These are phyloP conservation scores for Ascochyta rabiei DNA, from an alignment of 2,329 filamentous ascomycete genomes.

Conservation along the genomic window DNA sequence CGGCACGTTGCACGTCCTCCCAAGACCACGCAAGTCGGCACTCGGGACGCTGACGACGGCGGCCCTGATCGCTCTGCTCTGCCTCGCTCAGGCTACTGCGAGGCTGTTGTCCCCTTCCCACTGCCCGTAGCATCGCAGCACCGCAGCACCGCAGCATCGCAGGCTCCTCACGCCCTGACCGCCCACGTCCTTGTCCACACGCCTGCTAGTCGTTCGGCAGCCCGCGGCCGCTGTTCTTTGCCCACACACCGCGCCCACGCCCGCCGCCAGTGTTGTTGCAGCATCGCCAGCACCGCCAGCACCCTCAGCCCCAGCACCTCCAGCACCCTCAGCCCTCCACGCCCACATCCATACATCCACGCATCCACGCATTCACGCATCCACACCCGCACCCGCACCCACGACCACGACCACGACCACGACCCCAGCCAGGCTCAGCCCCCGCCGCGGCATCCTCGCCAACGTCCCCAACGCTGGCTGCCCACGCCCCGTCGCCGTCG, in stretches of 20 bases:
- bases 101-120: constrained; percentile 8
- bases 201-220: neutral
- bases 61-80: neutral
- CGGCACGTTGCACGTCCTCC: constrained; percentile 2
- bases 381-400: too few species aligned
- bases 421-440: constrained; percentile 23
- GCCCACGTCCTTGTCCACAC: too few species aligned
- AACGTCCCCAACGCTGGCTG: constrained; percentile 30
- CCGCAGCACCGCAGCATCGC: neutral
- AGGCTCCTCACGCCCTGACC: neutral
- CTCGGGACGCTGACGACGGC: constrained; percentile 9
- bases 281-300: constrained; percentile 1
- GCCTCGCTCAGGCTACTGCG: neutral
- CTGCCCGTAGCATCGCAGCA: constrained; percentile 1
- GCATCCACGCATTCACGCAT: too few species aligned
- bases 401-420: neutral
- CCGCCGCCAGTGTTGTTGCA: constrained; percentile 7
- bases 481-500: constrained; percentile 33
- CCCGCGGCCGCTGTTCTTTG: neutral
- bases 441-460: neutral
- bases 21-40: constrained; percentile 5
- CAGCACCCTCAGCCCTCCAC: too few species aligned
- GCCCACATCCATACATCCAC: too few species aligned
- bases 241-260: neutral
- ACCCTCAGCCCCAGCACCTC: too few species aligned